phyloP scores from a whole-genome alignment of 75 land plant species.

The Pseudotsuga menziesii region DNA sequence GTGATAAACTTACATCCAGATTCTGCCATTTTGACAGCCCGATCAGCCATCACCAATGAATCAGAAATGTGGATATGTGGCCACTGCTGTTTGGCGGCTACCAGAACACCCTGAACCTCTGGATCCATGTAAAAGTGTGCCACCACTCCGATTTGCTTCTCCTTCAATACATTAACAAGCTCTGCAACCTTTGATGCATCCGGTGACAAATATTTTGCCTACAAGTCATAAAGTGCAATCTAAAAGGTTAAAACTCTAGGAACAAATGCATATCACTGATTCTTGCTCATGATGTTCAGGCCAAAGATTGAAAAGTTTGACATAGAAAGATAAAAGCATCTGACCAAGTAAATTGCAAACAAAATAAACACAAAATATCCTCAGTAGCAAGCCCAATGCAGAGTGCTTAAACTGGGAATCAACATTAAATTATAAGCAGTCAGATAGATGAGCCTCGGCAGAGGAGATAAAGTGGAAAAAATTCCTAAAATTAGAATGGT shows the following conservation, averaged over 20 bases:
- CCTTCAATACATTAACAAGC: slow-evolving; percentile 55
- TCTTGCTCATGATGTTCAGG: background rate
- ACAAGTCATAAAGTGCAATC: slow-evolving; percentile 17
- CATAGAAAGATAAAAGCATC: background rate
- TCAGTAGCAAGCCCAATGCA: background rate
- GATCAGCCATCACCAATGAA: slow-evolving; percentile 97
- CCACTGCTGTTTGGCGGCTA: slow-evolving; percentile 91
- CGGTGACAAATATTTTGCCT: slow-evolving; percentile 86
- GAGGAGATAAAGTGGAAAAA: background rate
- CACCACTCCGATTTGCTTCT: slow-evolving; percentile 86
- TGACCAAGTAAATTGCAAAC: background rate
- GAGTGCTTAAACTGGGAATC: background rate
- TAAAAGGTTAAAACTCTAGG: slow-evolving; percentile 1
- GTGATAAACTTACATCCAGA: slow-evolving; percentile 80
- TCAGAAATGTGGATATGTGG: slow-evolving; percentile 96
- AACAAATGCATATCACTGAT: slow-evolving; percentile 9
- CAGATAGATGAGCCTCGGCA: too few relatives aligned
- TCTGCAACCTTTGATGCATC: slow-evolving; percentile 55
- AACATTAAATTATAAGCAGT: background rate
- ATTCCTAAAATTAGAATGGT: background rate
- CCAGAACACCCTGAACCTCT: slow-evolving; percentile 94
- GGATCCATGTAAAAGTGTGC: slow-evolving; percentile 99
- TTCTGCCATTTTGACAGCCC: slow-evolving; percentile 90
- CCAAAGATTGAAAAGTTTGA: background rate
- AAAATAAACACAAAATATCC: background rate